Percentiles rank a stretch among this genome's conserved stretches.
Evolutionary conservation across 2,329 filamentous ascomycete species (phyloP).

Genomic region (Passalora sequoiae): DNA sequence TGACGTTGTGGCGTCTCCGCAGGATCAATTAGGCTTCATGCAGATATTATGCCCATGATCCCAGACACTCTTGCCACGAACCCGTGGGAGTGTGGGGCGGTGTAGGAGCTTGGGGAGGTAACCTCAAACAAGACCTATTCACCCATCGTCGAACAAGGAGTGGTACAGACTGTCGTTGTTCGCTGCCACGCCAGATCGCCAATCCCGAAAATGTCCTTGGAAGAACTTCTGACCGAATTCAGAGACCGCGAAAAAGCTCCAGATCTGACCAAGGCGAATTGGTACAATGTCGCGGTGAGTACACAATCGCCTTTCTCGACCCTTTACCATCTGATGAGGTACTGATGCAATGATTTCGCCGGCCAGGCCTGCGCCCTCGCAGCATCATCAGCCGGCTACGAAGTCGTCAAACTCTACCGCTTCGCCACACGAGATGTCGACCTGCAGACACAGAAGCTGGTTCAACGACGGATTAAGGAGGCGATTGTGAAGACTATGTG

Average conservation of each 20-base stretch:
- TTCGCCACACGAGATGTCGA: constrained; percentile 8
- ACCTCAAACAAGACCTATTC: too few relatives aligned
- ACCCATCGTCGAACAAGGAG: too few relatives aligned
- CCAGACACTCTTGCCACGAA: too few relatives aligned
- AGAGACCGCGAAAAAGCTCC: not conserved
- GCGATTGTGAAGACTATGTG: constrained; percentile 12
- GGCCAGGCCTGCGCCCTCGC: constrained; percentile 8
- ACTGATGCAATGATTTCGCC: not conserved
- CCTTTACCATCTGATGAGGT: not conserved
- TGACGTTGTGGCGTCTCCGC: too few relatives aligned
- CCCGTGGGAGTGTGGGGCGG: too few relatives aligned
- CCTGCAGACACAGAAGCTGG: constrained; percentile 9
- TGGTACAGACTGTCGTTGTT: too few relatives aligned
- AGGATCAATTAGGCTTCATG: too few relatives aligned
- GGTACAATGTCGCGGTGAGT: constrained; percentile 6
- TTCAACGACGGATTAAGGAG: constrained; percentile 16
- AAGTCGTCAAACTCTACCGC: constrained; percentile 15
- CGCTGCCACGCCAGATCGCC: too few relatives aligned
- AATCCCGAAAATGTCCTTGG: constrained; percentile 1
- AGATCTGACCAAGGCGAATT: constrained; percentile 4
- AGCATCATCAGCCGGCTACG: constrained; percentile 11
- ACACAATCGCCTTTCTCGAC: not conserved
- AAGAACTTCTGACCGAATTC: constrained; percentile 5
- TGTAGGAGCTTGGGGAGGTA: too few relatives aligned
- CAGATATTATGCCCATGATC: too few relatives aligned